These are phyloP conservation scores for Holtermannia corniformis DNA, from an alignment of 768 basidiomycete species.

Conservation along the genomic window DNA sequence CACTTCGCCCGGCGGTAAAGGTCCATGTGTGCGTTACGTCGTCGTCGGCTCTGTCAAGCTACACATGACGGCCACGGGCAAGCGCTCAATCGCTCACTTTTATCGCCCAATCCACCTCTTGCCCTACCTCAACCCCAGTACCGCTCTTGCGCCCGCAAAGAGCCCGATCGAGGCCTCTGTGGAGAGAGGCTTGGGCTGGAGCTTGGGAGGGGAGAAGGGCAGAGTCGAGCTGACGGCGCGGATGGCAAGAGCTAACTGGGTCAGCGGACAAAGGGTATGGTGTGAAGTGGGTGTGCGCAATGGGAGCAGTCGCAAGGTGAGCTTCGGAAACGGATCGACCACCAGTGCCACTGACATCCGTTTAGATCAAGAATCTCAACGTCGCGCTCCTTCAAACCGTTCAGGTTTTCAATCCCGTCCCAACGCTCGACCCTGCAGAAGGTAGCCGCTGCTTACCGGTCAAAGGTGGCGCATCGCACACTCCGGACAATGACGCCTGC, in stretches of 20 bases:
- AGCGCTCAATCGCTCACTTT: conserved; percentile 75
- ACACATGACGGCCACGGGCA: conserved; percentile 53
- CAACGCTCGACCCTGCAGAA: conserved; percentile 40
- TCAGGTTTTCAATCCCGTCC: conserved; percentile 55
- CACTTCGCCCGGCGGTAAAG: conserved; percentile 46
- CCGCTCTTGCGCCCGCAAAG: conserved; percentile 54
- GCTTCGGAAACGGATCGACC: conserved; percentile 1
- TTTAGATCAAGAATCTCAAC: conserved; percentile 54
- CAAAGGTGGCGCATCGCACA: not conserved
- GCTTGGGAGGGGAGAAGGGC: conserved; percentile 55
- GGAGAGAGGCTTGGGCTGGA: conserved; percentile 47
- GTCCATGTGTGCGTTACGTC: conserved; percentile 65
- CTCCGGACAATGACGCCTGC: conserved; percentile 52
- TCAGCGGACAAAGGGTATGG: conserved; percentile 69
- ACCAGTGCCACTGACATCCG: not conserved
- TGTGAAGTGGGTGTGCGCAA: conserved; percentile 60
- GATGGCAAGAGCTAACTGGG: conserved; percentile 64
- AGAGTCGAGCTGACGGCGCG: conserved; percentile 58
- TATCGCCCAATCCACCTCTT: conserved; percentile 73
- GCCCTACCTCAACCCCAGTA: conserved; percentile 59
- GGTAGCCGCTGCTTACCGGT: conserved; percentile 1
- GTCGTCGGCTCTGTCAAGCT: conserved; percentile 71
- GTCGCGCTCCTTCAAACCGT: conserved; percentile 59
- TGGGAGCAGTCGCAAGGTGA: conserved; percentile 52
- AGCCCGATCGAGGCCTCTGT: conserved; percentile 54